These are phyloP conservation scores for Prinsepia uniflora DNA, from an alignment of 306 rosid genomes.

Conservation along the genomic window DNA sequence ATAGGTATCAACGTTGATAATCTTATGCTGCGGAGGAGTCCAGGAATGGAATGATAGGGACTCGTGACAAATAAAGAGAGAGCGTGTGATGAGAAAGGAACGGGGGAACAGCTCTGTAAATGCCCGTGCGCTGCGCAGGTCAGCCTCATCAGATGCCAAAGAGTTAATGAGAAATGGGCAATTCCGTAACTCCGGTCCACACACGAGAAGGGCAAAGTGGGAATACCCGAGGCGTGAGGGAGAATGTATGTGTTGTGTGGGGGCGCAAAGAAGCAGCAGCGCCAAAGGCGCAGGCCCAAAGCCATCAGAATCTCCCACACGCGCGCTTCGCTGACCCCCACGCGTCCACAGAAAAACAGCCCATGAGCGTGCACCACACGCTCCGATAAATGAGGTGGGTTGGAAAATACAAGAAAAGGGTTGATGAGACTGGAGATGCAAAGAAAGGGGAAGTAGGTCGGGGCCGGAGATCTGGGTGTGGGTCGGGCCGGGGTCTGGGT, in stretches of 20 bases:
- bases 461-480: slow-evolving; percentile 1
- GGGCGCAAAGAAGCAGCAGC: slow-evolving; percentile 35
- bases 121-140: slow-evolving; percentile 25
- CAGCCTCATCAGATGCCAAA: not conserved
- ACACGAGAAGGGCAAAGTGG: not conserved
- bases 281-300: slow-evolving; percentile 50
- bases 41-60: not conserved
- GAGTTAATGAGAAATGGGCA: not conserved
- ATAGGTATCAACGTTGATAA: not conserved
- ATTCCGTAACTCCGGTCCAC: slow-evolving; percentile 7
- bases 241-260: slow-evolving; percentile 24
- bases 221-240: slow-evolving; percentile 11
- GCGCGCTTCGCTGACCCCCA: slow-evolving; percentile 6
- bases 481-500: not conserved
- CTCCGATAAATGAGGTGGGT: slow-evolving; percentile 15
- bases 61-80: not conserved
- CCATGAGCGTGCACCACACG: not conserved
- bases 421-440: slow-evolving; percentile 54
- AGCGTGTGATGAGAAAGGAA: not conserved
- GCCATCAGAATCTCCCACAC: slow-evolving; percentile 11
- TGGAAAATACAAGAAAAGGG: slow-evolving; percentile 5
- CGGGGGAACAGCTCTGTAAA: not conserved
- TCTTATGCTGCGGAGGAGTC: not conserved
- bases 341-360: not conserved
- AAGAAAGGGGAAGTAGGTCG: slow-evolving; percentile 10